Evolutionary conservation across 2,329 filamentous ascomycete species (phyloP).

Genomic region (Colletotrichum chrysophilum): DNA sequence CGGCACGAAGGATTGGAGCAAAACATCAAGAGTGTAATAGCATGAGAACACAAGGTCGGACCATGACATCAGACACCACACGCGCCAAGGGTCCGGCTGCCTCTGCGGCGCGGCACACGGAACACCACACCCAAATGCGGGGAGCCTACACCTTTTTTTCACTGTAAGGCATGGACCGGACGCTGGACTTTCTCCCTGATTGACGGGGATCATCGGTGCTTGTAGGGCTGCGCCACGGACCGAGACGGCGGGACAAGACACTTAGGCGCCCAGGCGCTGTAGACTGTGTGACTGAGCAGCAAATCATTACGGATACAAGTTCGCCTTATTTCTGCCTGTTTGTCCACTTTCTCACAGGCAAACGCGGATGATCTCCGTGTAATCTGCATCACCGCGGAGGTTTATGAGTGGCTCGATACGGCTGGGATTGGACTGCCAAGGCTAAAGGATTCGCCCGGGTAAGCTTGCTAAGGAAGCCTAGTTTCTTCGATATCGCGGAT

Average conservation of each 20-base stretch:
- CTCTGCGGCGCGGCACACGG: background rate
- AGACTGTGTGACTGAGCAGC: background rate
- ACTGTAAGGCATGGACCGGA: background rate
- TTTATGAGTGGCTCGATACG: background rate
- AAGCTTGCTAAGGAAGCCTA: background rate
- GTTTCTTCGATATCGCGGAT: background rate
- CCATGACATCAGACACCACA: conserved; percentile 2
- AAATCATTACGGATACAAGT: background rate
- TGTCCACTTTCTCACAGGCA: background rate
- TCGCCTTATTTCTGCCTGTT: background rate
- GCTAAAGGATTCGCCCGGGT: background rate
- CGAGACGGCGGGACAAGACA: background rate
- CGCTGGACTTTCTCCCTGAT: background rate
- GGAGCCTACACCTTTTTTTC: background rate
- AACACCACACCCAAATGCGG: background rate
- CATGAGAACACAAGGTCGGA: background rate
- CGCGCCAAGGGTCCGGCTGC: background rate
- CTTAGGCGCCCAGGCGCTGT: background rate
- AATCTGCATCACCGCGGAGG: background rate
- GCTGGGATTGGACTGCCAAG: background rate
- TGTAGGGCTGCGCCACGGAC: background rate
- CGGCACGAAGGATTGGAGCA: background rate
- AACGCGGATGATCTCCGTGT: background rate
- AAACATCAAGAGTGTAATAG: background rate
- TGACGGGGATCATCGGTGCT: conserved; percentile 1